phyloP scores from a whole-genome alignment of 2,329 filamentous ascomycete genomes.

The Xylaria sp. region DNA sequence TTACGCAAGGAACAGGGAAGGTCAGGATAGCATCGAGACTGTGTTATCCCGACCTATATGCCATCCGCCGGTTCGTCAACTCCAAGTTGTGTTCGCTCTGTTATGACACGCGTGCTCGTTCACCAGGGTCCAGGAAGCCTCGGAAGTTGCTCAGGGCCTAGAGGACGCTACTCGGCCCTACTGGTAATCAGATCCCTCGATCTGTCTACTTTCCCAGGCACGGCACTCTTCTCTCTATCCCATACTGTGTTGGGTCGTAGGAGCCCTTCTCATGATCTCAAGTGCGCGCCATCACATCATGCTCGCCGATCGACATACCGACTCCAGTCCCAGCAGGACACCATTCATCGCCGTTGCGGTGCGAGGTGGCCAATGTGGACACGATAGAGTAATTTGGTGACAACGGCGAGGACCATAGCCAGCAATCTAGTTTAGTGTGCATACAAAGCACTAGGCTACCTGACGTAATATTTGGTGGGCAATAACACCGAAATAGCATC shows the following conservation, averaged over 20 bases:
- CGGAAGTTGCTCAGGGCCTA: conserved; percentile 11
- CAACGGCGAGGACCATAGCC: conserved; percentile 1
- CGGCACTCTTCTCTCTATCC: background rate
- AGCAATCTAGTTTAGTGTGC: background rate
- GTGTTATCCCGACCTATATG: background rate
- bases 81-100: background rate
- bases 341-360: background rate
- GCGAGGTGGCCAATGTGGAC: conserved; percentile 9
- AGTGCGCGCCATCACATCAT: conserved; percentile 16
- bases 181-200: conserved; percentile 8
- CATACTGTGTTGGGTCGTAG: background rate
- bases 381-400: conserved; percentile 10
- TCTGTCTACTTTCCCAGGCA: background rate
- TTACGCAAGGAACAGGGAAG: background rate
- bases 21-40: conserved; percentile 11
- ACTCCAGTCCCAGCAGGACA: conserved; percentile 3
- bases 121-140: conserved; percentile 20
- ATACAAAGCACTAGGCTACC: conserved; percentile 16
- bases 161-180: conserved; percentile 13
- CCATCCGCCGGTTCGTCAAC: background rate
- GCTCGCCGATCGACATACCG: conserved; percentile 3
- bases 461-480: conserved; percentile 22
- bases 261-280: background rate
- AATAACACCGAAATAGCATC: conserved; percentile 22
- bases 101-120: background rate